Evolutionary conservation across 768 basidiomycete species (phyloP).

Genomic region (Pseudohyphozyma bogoriensis): DNA sequence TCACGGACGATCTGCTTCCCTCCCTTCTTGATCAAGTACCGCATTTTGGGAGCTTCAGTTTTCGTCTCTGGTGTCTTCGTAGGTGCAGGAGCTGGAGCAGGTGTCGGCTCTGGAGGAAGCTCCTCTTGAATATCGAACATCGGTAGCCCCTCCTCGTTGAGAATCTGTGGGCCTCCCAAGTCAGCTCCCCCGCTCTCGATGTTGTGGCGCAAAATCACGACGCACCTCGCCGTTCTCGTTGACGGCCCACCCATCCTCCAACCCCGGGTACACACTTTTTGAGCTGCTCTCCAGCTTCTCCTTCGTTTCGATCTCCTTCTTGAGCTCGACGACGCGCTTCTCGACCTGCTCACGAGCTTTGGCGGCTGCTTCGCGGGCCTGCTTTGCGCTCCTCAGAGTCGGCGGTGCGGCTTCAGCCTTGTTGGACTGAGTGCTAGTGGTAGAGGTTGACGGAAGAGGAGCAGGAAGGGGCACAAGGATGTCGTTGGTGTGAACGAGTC

Average conservation of each 20-base stretch:
- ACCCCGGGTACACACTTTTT: background rate
- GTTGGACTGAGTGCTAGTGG: too few relatives aligned
- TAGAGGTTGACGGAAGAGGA: background rate
- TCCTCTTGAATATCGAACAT: conserved; percentile 29
- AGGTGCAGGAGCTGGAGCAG: too few relatives aligned
- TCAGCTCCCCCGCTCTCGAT: too few relatives aligned
- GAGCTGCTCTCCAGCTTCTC: conserved; percentile 4
- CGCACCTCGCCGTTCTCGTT: conserved; percentile 27
- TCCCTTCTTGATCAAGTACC: conserved; percentile 27
- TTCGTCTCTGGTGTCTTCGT: background rate
- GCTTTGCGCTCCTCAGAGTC: conserved; percentile 22
- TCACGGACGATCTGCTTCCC: conserved; percentile 20
- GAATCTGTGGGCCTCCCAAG: conserved; percentile 2
- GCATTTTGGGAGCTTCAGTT: background rate
- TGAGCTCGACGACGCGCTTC: background rate
- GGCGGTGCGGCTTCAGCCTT: background rate
- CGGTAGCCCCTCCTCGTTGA: conserved; percentile 27
- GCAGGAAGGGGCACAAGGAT: conserved; percentile 10
- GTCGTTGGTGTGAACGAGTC: conserved; percentile 29
- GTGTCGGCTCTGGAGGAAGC: conserved; percentile 1
- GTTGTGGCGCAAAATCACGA: background rate
- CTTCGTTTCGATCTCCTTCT: background rate
- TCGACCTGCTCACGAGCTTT: background rate
- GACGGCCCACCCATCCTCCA: conserved; percentile 24
- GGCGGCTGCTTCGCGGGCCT: background rate